Percentiles rank a stretch among this genome's conserved stretches.
Evolutionary conservation across 805 yeast genomes (phyloP).

Genomic region (Saturnispora halmiae): DNA sequence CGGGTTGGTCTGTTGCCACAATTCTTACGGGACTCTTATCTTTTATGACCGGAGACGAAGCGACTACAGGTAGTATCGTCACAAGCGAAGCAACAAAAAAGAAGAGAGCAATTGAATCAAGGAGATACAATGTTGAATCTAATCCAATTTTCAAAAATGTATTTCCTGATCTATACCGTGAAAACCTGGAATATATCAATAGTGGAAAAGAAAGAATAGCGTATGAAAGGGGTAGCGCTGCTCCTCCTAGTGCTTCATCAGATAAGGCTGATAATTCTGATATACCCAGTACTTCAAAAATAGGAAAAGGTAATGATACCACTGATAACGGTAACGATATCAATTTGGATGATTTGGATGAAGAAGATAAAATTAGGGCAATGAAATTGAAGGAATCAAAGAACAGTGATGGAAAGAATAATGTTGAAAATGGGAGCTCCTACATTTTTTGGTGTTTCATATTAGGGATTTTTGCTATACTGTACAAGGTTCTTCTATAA

Average conservation of each 20-base stretch:
- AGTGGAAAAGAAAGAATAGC: slow-evolving; percentile 14
- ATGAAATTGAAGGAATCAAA: slow-evolving; percentile 2
- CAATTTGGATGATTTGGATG: slow-evolving; percentile 34
- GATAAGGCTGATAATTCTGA: not conserved
- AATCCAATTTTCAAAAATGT: slow-evolving; percentile 49
- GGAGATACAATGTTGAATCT: slow-evolving; percentile 46
- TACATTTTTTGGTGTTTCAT: slow-evolving; percentile 5
- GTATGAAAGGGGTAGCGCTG: slow-evolving; percentile 1
- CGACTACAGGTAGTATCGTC: slow-evolving; percentile 72
- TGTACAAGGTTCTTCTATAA: slow-evolving; percentile 2
- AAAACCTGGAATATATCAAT: slow-evolving; percentile 31
- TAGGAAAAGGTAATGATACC: slow-evolving; percentile 21
- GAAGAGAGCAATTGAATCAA: slow-evolving; percentile 49
- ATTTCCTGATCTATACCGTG: slow-evolving; percentile 59
- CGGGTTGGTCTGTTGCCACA: slow-evolving; percentile 90
- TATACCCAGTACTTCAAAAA: not conserved
- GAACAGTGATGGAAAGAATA: too few species aligned
- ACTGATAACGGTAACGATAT: slow-evolving; percentile 9
- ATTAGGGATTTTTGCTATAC: slow-evolving; percentile 4
- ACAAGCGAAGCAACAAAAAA: slow-evolving; percentile 53
- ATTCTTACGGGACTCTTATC: slow-evolving; percentile 80
- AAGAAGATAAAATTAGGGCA: slow-evolving; percentile 61
- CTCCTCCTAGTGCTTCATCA: not conserved
- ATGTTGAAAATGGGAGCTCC: too few species aligned
- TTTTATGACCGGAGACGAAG: slow-evolving; percentile 84